Evolutionary conservation across 2,329 filamentous ascomycete species (phyloP), one percentile per base, ranked within the genome.

Genomic region (Aspergillus brasiliensis): DNA sequence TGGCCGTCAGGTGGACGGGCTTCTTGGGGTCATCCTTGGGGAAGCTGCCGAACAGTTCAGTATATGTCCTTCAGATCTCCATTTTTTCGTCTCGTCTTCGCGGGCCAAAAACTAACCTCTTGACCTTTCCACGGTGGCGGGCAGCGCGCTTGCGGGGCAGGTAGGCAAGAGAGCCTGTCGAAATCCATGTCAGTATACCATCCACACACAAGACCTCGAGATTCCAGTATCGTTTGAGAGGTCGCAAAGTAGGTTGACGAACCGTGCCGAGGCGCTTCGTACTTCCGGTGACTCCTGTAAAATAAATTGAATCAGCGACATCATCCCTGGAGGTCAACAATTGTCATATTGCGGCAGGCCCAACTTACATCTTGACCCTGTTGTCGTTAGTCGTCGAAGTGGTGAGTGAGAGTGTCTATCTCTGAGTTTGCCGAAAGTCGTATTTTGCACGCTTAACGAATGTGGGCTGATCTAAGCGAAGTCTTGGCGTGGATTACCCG

Each of bases 11-110:
- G 88, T 99, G 95, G 82, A 97, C 92, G 77, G 93, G 91, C 90
- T 98, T 96, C 91, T 98, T 98, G 78, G 92, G 86, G 87, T 99
- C 93, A 91, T 99, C 95, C 90, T 98, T 98, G 80, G 95, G 95
- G 89, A 99, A 99, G 83, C 92, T 96, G 78, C 73, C 59, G 65
- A 62, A 63, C 58, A 65, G 56, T 65, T 78, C 66, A 75, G 70
- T 66, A 71, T 70, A 70, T 64, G 46, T 59, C 61, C 60, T 47
- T 54, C 34, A 34, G 51, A 38, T 23, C 34, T 34, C 23, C 38
- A 63, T 66, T 46, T 58, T 65, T 65, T 64, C 40, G 40, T 11
- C 21, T 44, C 8, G 10, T 61, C 48, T 34, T 40, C 49, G 34
- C 37, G 58, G 38, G 19, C 57, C n/a, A 27, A 19, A 52, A 55